A percentile compares a stretch with the other conserved stretches of the same genome.
Evolutionary conservation across 805 yeast species (phyloP).

Genomic region (Torulaspora indica): DNA sequence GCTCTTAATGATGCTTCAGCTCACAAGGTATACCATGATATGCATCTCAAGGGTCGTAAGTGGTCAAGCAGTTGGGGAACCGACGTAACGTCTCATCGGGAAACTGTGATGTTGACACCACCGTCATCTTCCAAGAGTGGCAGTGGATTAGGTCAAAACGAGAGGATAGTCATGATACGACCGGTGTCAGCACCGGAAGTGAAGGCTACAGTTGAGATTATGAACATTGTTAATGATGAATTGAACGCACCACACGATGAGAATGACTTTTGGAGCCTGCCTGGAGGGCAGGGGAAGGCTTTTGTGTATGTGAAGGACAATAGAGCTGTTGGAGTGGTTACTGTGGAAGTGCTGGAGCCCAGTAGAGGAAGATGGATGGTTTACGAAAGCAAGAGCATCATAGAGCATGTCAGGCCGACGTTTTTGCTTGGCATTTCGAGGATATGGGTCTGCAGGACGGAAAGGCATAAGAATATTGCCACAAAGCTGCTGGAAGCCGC

Average conservation of each 20-base stretch:
- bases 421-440: conserved; percentile 47
- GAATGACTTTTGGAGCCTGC: conserved; percentile 38
- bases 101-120: conserved; percentile 10
- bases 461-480: conserved; percentile 51
- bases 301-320: conserved; percentile 46
- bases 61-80: conserved; percentile 44
- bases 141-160: conserved; percentile 13
- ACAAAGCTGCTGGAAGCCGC: conserved; percentile 43
- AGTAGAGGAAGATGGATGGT: conserved; percentile 59
- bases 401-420: conserved; percentile 42
- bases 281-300: conserved; percentile 39
- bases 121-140: conserved; percentile 13
- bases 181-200: conserved; percentile 34
- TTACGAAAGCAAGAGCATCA: conserved; percentile 45
- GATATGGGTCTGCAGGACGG: conserved; percentile 42
- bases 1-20: conserved; percentile 19
- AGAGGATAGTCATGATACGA: conserved; percentile 38
- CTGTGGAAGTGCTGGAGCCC: conserved; percentile 41
- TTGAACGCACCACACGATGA: conserved; percentile 54
- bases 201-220: conserved; percentile 38
- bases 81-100: conserved; percentile 9
- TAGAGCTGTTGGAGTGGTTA: conserved; percentile 52
- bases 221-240: conserved; percentile 54
- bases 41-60: conserved; percentile 45
- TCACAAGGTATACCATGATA: conserved; percentile 51